Base-by-base conservation (phyloP, 306 rosid species). In the Cercis canadensis region DNA sequence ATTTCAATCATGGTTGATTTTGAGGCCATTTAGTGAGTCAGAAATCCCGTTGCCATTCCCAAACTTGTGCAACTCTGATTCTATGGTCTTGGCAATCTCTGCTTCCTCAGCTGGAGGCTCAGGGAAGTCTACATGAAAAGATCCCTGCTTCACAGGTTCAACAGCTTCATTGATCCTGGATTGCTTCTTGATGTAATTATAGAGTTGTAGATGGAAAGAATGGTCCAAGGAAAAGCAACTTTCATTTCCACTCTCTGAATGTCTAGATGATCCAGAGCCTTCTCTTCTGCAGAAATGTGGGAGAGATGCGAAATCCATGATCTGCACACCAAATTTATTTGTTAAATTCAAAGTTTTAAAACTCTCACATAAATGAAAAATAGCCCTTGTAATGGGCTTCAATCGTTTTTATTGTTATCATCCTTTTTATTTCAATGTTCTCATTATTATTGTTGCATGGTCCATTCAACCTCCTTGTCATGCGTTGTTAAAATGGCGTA, bases 251-350 rank as follows among this genome's bases (percentile, higher is more conserved):
- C 74, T 65, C 15, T 67, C 83, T 36, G 86, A 76, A 74, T 70
- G 77, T 36, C 59, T 82, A 43, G 98, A 94, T 52, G 97, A 84
- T 69, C 93, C 87, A 31, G 97, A 87, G 60, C 95, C 92, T 74
- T 86, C 98, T 57, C 29, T 76, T 83, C 67, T 80, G 80, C 97
- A 90, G 88, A 90, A 93, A 80, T 89, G 96, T 32, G 98, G 98
- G 44, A 94, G 94, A 62, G 94, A 85, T 24, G 75, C 56, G 72
- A 87, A 83, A 70, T 94, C 98, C 94, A 94, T 94, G 80, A 94
- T 84, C 98, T 94, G 69, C 86, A 88, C 51, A 47, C 70, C 73
- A 75, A 75, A 79, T 15, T 29, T 57, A n/a, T 70, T 47, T 14
- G 70, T 82, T 69, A 69, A 57, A 58, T 64, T 73, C 76, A 66